Percentiles rank a stretch among this genome's conserved stretches.
These are phyloP conservation scores for Ilyonectria destructans DNA, from an alignment of 2,329 filamentous ascomycete genomes.

Conservation along the genomic window DNA sequence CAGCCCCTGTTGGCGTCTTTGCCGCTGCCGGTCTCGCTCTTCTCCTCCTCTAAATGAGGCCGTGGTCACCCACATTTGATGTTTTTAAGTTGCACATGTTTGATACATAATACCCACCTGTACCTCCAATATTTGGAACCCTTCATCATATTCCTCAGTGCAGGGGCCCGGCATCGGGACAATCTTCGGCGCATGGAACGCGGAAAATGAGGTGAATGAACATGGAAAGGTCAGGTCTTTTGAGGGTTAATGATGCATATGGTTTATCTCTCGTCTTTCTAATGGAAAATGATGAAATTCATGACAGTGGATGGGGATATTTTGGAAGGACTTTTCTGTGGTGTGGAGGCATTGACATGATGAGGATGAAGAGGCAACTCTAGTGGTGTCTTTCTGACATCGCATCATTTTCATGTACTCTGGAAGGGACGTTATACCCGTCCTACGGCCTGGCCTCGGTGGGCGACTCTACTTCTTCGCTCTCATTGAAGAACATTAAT, in stretches of 20 bases:
- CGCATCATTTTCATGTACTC: constrained; percentile 28
- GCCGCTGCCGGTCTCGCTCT: constrained; percentile 67
- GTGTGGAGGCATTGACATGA: constrained; percentile 33
- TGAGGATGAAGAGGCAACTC: constrained; percentile 30
- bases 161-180: constrained; percentile 40
- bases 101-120: constrained; percentile 61
- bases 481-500: constrained; percentile 52
- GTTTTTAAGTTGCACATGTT: constrained; percentile 57
- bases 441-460: constrained; percentile 43
- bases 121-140: constrained; percentile 50
- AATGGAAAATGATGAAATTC: constrained; percentile 54
- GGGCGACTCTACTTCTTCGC: constrained; percentile 51
- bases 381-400: constrained; percentile 27
- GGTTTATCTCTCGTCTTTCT: constrained; percentile 54
- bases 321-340: constrained; percentile 37
- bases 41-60: constrained; percentile 62
- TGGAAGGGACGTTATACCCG: constrained; percentile 47
- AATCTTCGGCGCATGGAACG: constrained; percentile 50
- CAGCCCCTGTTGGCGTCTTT: constrained; percentile 63
- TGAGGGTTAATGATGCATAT: constrained; percentile 55
- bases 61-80: constrained; percentile 42
- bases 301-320: constrained; percentile 44
- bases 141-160: constrained; percentile 46
- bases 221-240: constrained; percentile 51
- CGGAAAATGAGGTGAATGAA: constrained; percentile 50